phyloP scores from a whole-genome alignment of 2,329 filamentous ascomycete genomes.

The Cytospora schulzeri region DNA sequence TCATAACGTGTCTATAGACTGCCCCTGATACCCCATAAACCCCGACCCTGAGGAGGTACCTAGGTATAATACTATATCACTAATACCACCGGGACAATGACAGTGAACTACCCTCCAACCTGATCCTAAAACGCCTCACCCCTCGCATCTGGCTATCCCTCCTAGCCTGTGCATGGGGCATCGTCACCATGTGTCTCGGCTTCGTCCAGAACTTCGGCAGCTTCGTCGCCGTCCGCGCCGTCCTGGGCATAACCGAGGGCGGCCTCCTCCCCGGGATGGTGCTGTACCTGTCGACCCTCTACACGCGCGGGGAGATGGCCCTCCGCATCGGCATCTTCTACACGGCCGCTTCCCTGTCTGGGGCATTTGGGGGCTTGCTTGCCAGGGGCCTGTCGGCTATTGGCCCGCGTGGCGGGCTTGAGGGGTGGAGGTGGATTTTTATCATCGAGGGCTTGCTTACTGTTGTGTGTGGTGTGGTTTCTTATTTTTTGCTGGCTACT shows the following conservation, averaged over 20 bases:
- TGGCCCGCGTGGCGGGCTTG: constrained; percentile 53
- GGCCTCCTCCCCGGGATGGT: constrained; percentile 69
- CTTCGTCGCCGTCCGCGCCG: constrained; percentile 62
- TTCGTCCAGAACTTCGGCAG: constrained; percentile 55
- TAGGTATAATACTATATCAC: too few relatives aligned
- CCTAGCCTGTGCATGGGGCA: constrained; percentile 59
- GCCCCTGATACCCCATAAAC: neutral
- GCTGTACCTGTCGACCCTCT: constrained; percentile 65
- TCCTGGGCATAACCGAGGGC: constrained; percentile 66
- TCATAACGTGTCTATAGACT: neutral
- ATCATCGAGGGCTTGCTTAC: constrained; percentile 62
- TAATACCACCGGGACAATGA: neutral
- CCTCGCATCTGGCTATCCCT: constrained; percentile 63
- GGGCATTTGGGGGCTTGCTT: constrained; percentile 65
- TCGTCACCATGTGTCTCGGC: constrained; percentile 59
- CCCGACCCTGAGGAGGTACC: neutral
- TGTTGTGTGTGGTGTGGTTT: constrained; percentile 52
- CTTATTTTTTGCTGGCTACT: constrained; percentile 59
- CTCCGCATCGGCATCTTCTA: constrained; percentile 69
- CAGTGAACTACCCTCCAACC: constrained; percentile 65
- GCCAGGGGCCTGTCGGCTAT: constrained; percentile 65
- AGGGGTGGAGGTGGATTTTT: constrained; percentile 65
- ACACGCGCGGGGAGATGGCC: constrained; percentile 61
- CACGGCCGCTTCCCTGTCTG: constrained; percentile 65
- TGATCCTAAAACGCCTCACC: constrained; percentile 63